Evolutionary conservation across 2,329 filamentous ascomycete species (phyloP).

Genomic region (Sporothrix pseudoabietina): DNA sequence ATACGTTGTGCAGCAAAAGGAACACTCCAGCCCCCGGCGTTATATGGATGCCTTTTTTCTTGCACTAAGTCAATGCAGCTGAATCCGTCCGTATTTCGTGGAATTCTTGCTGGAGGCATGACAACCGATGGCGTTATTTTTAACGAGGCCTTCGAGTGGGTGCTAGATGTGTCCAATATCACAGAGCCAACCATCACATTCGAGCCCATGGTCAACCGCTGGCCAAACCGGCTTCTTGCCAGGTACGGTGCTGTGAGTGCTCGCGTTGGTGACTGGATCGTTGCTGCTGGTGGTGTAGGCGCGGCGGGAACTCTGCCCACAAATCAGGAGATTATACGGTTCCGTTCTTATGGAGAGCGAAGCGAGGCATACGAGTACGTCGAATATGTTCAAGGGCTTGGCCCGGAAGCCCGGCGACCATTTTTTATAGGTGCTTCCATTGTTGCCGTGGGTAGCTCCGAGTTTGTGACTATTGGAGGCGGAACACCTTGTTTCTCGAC

Average conservation of each 20-base stretch:
- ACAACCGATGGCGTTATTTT: constrained; percentile 63
- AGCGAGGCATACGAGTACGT: constrained; percentile 38
- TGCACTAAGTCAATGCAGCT: constrained; percentile 31
- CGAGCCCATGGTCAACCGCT: neutral
- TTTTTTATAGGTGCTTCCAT: constrained; percentile 71
- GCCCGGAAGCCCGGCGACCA: constrained; percentile 49
- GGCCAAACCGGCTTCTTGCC: constrained; percentile 15
- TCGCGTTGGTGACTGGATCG: constrained; percentile 26
- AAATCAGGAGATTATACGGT: constrained; percentile 55
- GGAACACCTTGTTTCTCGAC: constrained; percentile 90
- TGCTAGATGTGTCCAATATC: constrained; percentile 47
- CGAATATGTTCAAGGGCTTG: neutral
- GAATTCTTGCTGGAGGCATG: constrained; percentile 74
- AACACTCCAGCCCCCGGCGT: constrained; percentile 41
- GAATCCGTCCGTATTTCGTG: constrained; percentile 48
- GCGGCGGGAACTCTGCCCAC: constrained; percentile 47
- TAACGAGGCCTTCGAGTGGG: constrained; percentile 67
- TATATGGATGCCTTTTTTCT: constrained; percentile 51
- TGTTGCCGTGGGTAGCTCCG: constrained; percentile 48
- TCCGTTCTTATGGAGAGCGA: constrained; percentile 43
- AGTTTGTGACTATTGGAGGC: constrained; percentile 70
- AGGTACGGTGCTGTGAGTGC: constrained; percentile 31
- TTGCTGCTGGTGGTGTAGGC: constrained; percentile 50
- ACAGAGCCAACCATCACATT: constrained; percentile 34
- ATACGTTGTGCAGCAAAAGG: constrained; percentile 46